These are phyloP conservation scores for Brettanomyces sp. DNA, from an alignment of 805 yeast species.

Conservation along the genomic window DNA sequence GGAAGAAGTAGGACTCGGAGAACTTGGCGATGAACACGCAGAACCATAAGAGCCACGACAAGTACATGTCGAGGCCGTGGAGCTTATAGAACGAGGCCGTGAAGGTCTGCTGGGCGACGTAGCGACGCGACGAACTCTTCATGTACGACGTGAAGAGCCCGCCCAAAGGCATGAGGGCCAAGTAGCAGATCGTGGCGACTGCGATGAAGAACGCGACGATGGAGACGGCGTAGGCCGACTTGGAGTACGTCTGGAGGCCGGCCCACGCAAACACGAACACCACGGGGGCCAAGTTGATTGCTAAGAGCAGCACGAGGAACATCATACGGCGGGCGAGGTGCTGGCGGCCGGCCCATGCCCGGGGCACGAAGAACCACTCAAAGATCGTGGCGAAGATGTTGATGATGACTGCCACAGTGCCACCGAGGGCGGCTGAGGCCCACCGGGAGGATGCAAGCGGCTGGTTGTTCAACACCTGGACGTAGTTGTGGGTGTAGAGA, in stretches of 20 bases:
- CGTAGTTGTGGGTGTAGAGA: slow-evolving; percentile 78
- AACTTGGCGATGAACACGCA: slow-evolving; percentile 84
- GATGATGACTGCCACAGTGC: slow-evolving; percentile 71
- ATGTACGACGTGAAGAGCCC: slow-evolving; percentile 90
- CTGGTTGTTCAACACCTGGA: slow-evolving; percentile 71
- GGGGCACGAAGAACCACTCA: slow-evolving; percentile 95
- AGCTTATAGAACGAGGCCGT: slow-evolving; percentile 84
- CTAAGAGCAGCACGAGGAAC: slow-evolving; percentile 59
- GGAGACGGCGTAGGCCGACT: slow-evolving; percentile 67
- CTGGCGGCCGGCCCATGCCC: slow-evolving; percentile 99
- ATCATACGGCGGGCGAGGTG: slow-evolving; percentile 81
- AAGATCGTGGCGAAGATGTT: slow-evolving; percentile 82
- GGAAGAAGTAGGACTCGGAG: slow-evolving; percentile 84
- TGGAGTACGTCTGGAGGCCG: slow-evolving; percentile 55
- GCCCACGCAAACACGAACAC: slow-evolving; percentile 80
- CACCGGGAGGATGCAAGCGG: slow-evolving; percentile 89
- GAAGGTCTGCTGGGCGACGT: slow-evolving; percentile 89
- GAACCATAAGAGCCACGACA: slow-evolving; percentile 88
- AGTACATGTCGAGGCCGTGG: slow-evolving; percentile 87
- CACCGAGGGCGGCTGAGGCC: slow-evolving; percentile 92
- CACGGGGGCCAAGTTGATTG: slow-evolving; percentile 74
- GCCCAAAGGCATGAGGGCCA: slow-evolving; percentile 93
- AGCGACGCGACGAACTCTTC: slow-evolving; percentile 78
- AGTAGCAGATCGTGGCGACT: slow-evolving; percentile 72
- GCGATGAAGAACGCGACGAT: slow-evolving; percentile 88